Base-by-base conservation (phyloP, 2,329 filamentous ascomycete species). In the Remersonia thermophila region DNA sequence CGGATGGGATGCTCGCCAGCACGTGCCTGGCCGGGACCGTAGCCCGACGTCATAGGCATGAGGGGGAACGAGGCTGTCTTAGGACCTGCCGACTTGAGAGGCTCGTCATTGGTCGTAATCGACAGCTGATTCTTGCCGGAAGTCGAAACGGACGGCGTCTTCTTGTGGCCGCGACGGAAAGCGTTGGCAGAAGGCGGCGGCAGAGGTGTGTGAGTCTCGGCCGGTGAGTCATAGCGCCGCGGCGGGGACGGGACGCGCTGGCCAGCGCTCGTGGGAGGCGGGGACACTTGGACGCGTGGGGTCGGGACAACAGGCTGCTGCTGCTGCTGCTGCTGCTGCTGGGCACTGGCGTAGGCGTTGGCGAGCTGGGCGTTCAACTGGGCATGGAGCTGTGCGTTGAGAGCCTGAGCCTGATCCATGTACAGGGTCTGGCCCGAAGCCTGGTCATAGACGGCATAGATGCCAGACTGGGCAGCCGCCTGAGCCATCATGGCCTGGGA, bases 141-240 rank as follows among this genome's bases (percentile, higher is more conserved):
- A 35, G 63, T 65, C 27, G 78, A 73, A 18, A 87, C 69, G 4
- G 89, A 93, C 15, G 77, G 74, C 9, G 76, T 75, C 72, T 95
- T 95, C 69, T 93, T 91, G 62, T 96, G 89, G 38, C 84, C 83
- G 40, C 86, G 84, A 44, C 87, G 87, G 69, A 94, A 94, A 30
- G 86, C 85, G 52, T 87, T 91, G 47, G 83, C 83, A 37, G 86
- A 93, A 40, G 85, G 84, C 18, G 85, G 85, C 35, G 86, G 86
- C 36, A 94, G 73, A 28, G 86, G 84, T 2, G 62, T 59, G 11
- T 68, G 64, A 36, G 51, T 51, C 48, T 83, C 76, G 11, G 73
- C 72, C 4, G 81, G 82, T 13, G 83, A 80, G 34, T 79, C 71
- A 32, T 72, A 71, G 52, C 78, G 73, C 57, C 75, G 77, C 12